A percentile compares a stretch with the other conserved stretches of the same genome.
Evolutionary conservation across 176 grass and related monocot species (phyloP).

Genomic region (Avena sativa): DNA sequence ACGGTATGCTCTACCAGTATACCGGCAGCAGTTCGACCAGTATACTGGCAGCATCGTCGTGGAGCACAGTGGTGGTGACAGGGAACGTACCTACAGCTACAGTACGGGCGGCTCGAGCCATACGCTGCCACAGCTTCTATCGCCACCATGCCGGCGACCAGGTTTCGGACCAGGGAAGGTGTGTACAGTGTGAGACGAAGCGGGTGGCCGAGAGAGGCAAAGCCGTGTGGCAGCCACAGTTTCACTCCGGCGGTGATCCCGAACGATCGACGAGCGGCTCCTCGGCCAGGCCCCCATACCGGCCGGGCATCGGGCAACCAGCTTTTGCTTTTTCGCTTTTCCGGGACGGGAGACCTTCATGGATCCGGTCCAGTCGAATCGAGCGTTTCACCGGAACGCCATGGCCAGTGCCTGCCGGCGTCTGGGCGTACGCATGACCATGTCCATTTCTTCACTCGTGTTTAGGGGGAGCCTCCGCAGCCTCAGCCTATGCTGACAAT

Average conservation of each 20-base stretch:
- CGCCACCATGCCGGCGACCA: background rate
- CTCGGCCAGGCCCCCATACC: background rate
- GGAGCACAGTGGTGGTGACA: background rate
- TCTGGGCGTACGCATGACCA: too few species aligned
- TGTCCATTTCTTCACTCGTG: too few species aligned
- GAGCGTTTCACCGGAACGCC: too few species aligned
- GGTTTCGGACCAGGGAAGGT: background rate
- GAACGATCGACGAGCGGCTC: background rate
- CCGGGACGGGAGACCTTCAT: too few species aligned
- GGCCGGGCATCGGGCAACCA: too few species aligned
- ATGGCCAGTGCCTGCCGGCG: too few species aligned
- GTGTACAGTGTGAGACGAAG: background rate
- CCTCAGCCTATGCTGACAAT: too few species aligned
- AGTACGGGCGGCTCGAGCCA: too few species aligned
- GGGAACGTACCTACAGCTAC: background rate
- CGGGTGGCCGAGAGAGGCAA: background rate
- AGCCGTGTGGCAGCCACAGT: background rate
- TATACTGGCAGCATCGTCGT: background rate
- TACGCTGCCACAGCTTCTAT: too few species aligned
- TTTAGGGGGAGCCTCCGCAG: too few species aligned
- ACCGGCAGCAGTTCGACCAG: background rate
- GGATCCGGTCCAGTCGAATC: too few species aligned
- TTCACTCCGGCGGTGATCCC: background rate
- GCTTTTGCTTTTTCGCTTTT: too few species aligned
- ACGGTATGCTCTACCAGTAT: background rate